Evolutionary conservation across 2,329 filamentous ascomycete species (phyloP).

Genomic region (Cladobotryum mycophilum): DNA sequence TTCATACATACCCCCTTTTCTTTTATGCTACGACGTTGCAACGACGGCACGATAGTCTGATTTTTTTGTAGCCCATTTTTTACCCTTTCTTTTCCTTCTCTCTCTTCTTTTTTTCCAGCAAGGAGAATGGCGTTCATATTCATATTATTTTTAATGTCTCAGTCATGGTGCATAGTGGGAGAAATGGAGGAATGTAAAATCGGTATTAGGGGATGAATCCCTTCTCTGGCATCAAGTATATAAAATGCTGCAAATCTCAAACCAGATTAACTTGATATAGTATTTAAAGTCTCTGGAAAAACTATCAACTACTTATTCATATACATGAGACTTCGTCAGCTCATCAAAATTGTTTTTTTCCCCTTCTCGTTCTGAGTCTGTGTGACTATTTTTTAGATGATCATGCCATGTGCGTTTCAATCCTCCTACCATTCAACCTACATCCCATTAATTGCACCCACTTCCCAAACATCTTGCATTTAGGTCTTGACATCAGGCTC

Average conservation of each 20-base stretch:
- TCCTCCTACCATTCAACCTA: not conserved
- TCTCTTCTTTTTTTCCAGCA: not conserved
- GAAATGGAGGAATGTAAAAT: not conserved
- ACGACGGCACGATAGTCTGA: not conserved
- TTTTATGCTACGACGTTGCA: not conserved
- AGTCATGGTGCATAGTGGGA: not conserved
- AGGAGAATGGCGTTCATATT: not conserved
- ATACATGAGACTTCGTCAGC: not conserved
- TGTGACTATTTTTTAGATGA: not conserved
- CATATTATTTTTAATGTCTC: not conserved
- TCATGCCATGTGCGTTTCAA: not conserved
- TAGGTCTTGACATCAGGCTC: conserved; percentile 97
- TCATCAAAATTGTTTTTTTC: not conserved
- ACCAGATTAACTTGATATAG: not conserved
- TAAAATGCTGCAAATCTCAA: not conserved
- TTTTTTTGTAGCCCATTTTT: not conserved
- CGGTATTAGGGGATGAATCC: not conserved
- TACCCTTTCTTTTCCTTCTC: not conserved
- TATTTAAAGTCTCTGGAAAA: not conserved
- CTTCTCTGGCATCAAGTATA: too few relatives aligned
- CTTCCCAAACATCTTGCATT: conserved; percentile 2
- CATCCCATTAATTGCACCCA: conserved; percentile 1
- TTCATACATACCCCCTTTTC: not conserved
- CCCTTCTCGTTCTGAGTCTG: not conserved
- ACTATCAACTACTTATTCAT: not conserved